Conservation (phyloP, 2,329 filamentous ascomycete genomes). For the Didymosphaeria variabile region DNA sequence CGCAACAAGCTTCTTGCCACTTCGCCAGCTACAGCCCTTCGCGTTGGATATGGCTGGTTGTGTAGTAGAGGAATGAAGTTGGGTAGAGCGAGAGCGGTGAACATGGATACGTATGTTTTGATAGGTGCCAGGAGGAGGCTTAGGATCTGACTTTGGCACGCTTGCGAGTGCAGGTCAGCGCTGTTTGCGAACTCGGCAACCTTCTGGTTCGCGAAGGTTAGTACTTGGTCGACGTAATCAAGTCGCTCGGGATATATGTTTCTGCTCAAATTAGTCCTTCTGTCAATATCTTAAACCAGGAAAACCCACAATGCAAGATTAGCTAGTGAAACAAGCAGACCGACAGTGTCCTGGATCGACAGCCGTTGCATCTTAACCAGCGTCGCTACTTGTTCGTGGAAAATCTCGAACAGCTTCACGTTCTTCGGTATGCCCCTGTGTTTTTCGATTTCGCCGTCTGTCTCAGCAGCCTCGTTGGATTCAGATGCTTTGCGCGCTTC, state of each 20-base stretch:
- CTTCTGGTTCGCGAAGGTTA: conserved; percentile 87
- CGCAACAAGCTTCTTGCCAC: conserved; percentile 83
- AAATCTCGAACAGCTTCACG: conserved; percentile 94
- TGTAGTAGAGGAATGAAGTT: conserved; percentile 91
- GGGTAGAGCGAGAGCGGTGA: conserved; percentile 93
- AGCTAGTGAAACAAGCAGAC: conserved; percentile 88
- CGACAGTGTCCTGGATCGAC: conserved; percentile 93
- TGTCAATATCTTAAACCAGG: neutral
- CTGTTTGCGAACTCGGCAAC: conserved; percentile 90
- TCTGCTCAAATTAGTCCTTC: conserved; percentile 47
- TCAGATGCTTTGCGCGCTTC: conserved; percentile 51
- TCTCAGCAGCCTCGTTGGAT: conserved; percentile 38
- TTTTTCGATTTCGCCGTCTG: conserved; percentile 56
- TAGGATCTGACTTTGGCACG: conserved; percentile 87
- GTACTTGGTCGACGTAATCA: conserved; percentile 94
- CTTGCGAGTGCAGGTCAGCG: conserved; percentile 89
- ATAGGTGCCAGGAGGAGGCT: conserved; percentile 90
- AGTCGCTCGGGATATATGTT: conserved; percentile 94
- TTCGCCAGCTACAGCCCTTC: conserved; percentile 88
- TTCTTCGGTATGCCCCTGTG: conserved; percentile 72
- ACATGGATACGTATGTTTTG: conserved; percentile 89
- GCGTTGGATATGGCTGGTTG: conserved; percentile 90
- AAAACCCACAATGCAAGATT: conserved; percentile 79
- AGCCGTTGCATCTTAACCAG: conserved; percentile 90
- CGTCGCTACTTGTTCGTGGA: conserved; percentile 94